Percentiles rank a stretch among this genome's conserved stretches.
phyloP scores from a whole-genome alignment of 1,284 basidiomycete species.

The Athelia psychrophila region DNA sequence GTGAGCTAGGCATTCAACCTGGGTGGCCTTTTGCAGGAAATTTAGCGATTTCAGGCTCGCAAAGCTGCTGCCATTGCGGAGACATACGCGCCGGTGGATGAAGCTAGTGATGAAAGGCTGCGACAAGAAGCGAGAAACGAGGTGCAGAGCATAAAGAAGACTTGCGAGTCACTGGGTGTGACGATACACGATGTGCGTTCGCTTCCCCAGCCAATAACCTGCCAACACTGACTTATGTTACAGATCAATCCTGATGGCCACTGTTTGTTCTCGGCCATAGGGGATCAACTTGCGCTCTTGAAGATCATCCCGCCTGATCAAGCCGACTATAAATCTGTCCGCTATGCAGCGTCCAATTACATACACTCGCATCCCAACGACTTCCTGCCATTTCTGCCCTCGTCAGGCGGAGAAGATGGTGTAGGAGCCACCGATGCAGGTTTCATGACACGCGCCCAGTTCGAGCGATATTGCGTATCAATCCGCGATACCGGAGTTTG shows the following conservation, averaged over 20 bases:
- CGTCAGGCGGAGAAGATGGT: conserved; percentile 74
- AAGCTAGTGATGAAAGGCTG: conserved; percentile 61
- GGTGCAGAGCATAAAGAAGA: conserved; percentile 61
- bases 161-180: conserved; percentile 68
- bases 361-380: conserved; percentile 86
- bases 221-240: conserved; percentile 4
- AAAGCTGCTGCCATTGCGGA: conserved; percentile 73
- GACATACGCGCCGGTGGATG: conserved; percentile 55
- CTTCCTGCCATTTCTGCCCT: conserved; percentile 93
- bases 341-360: conserved; percentile 77
- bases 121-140: conserved; percentile 73
- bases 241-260: conserved; percentile 95
- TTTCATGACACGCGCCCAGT: conserved; percentile 71
- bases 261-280: conserved; percentile 91
- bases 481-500: conserved; percentile 86
- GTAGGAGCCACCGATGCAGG: conserved; percentile 66
- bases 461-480: conserved; percentile 74
- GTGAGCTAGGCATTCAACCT: conserved; percentile 37
- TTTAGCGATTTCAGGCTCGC: conserved; percentile 54
- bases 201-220: conserved; percentile 1
- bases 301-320: conserved; percentile 53
- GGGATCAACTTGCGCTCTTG: conserved; percentile 79
- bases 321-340: conserved; percentile 59
- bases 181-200: conserved; percentile 67
- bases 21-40: neutral